Evolutionary conservation across 2,329 filamentous ascomycete genomes (phyloP).

Genomic region (Amauroascus niger): DNA sequence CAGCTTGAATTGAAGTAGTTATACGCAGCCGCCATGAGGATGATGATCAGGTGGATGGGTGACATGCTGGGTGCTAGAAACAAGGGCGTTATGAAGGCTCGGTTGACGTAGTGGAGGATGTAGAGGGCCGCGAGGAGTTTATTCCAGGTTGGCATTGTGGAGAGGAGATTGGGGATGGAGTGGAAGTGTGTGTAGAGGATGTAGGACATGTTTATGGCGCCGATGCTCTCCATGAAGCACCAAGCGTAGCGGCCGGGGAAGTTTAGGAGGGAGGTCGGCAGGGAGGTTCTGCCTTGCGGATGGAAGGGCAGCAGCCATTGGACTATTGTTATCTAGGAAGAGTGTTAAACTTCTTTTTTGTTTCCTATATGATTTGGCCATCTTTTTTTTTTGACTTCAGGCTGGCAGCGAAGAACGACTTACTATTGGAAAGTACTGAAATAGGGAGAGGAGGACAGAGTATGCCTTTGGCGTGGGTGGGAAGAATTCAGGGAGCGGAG

Average conservation of each 20-base stretch:
- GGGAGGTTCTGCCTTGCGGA: constrained; percentile 85
- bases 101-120: constrained; percentile 82
- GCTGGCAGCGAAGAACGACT: constrained; percentile 17
- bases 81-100: constrained; percentile 71
- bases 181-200: constrained; percentile 60
- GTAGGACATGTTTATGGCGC: constrained; percentile 68
- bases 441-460: constrained; percentile 27
- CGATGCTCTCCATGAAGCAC: constrained; percentile 78
- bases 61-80: constrained; percentile 82
- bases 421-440: constrained; percentile 38
- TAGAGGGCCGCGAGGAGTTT: constrained; percentile 37
- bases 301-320: constrained; percentile 78
- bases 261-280: constrained; percentile 58
- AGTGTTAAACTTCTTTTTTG: not conserved
- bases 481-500: constrained; percentile 26
- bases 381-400: not conserved
- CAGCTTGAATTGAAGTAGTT: constrained; percentile 71
- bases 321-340: constrained; percentile 53
- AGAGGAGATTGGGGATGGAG: constrained; percentile 25
- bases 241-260: constrained; percentile 81
- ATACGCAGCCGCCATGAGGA: constrained; percentile 56
- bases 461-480: constrained; percentile 35
- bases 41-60: constrained; percentile 66
- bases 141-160: constrained; percentile 28
- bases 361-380: not conserved